These are phyloP conservation scores for Candida palmyrensis DNA, from an alignment of 805 yeast species.

Conservation along the genomic window DNA sequence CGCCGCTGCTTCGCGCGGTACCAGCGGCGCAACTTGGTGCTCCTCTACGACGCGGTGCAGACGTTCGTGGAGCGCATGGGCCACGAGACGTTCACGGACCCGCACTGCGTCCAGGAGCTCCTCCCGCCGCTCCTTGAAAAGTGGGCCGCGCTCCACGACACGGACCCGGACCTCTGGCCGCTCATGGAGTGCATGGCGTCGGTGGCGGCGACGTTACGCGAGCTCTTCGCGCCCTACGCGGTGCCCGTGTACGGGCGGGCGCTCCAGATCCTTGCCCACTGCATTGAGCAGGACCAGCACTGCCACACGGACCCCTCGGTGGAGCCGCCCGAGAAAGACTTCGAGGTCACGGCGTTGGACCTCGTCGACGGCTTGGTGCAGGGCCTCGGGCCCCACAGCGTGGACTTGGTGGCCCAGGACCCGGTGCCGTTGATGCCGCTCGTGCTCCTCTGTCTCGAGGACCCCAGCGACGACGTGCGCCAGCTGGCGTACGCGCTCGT, in stretches of 20 bases:
- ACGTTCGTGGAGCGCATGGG: constrained; percentile 80
- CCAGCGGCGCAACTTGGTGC: constrained; percentile 75
- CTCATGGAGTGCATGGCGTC: constrained; percentile 88
- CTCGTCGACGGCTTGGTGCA: constrained; percentile 89
- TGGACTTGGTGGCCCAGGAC: constrained; percentile 44
- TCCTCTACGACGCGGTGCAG: constrained; percentile 86
- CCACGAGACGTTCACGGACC: constrained; percentile 48
- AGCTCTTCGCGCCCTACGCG: constrained; percentile 83
- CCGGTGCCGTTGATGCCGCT: constrained; percentile 48
- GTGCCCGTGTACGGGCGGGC: constrained; percentile 81
- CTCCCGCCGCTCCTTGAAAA: constrained; percentile 78
- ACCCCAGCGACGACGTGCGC: constrained; percentile 79
- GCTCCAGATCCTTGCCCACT: constrained; percentile 57
- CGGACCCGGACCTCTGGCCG: constrained; percentile 86
- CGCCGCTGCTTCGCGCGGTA: constrained; percentile 69
- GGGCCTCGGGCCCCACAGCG: constrained; percentile 67
- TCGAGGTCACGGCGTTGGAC: constrained; percentile 83
- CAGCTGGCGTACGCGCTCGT: constrained; percentile 86
- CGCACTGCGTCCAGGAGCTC: constrained; percentile 52
- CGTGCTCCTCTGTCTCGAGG: constrained; percentile 66
- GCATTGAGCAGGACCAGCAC: constrained; percentile 62
- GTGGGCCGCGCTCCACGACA: constrained; percentile 74
- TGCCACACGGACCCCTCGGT: constrained; percentile 61
- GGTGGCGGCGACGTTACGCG: constrained; percentile 83
- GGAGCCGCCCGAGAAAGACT: constrained; percentile 83